Evolutionary conservation across 1,284 basidiomycete genomes (phyloP).

Genomic region (Amylostereum areolatum): DNA sequence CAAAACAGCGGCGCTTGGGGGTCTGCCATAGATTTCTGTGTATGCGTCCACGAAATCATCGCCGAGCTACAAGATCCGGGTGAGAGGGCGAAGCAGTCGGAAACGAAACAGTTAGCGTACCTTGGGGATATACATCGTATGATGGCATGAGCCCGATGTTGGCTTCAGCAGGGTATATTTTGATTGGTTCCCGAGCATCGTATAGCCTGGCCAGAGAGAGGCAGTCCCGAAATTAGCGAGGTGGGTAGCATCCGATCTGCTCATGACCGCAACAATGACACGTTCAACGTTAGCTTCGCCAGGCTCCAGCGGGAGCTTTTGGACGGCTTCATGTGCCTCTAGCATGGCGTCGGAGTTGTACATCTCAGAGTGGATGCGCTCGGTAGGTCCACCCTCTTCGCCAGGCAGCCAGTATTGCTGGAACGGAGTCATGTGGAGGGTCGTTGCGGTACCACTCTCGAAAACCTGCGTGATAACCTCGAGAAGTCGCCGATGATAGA

Average conservation of each 20-base stretch:
- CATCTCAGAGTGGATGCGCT: constrained; percentile 1
- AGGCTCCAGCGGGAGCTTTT: constrained; percentile 8
- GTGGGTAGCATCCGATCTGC: constrained; percentile 25
- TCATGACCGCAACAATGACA: constrained; percentile 18
- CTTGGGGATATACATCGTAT: constrained; percentile 26
- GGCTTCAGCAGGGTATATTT: constrained; percentile 22
- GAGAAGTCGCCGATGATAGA: constrained; percentile 11
- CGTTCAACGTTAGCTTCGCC: constrained; percentile 15
- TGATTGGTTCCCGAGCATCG: constrained; percentile 22
- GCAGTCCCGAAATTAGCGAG: constrained; percentile 21
- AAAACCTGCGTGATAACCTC: constrained; percentile 12
- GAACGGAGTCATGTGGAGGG: constrained; percentile 13
- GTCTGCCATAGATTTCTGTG: neutral
- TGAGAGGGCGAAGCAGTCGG: neutral
- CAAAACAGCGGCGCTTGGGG: neutral
- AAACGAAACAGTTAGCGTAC: constrained; percentile 13
- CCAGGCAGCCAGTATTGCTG: constrained; percentile 1
- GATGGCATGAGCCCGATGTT: constrained; percentile 21
- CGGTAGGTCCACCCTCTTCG: neutral
- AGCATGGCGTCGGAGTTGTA: constrained; percentile 13
- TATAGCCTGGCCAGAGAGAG: constrained; percentile 25
- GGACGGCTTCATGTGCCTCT: constrained; percentile 17
- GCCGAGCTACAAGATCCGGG: neutral
- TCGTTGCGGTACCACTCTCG: constrained; percentile 1
- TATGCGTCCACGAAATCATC: neutral